Percentiles rank a stretch among this genome's conserved stretches.
These are phyloP conservation scores for Penicillium chermesinum DNA, from an alignment of 495 filamentous ascomycete genomes.

Conservation along the genomic window DNA sequence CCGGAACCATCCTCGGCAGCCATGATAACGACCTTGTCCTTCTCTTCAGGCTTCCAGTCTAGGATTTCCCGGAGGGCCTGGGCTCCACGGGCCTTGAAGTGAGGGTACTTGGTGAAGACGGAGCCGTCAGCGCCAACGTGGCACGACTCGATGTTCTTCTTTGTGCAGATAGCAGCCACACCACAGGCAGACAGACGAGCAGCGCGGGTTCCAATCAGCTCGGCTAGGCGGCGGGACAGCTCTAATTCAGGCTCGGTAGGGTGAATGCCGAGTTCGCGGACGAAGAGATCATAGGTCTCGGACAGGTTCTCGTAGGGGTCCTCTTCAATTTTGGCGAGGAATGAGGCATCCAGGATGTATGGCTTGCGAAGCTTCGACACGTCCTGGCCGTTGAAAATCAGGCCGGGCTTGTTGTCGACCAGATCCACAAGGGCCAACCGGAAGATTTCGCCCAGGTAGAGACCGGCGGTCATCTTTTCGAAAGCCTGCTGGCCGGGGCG, in stretches of 20 bases:
- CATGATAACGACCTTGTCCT: slow-evolving; percentile 79
- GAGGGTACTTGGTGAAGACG: slow-evolving; percentile 97
- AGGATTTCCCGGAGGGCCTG: slow-evolving; percentile 88
- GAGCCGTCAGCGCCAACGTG: slow-evolving; percentile 95
- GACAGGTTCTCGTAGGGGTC: slow-evolving; percentile 92
- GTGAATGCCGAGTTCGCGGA: slow-evolving; percentile 62
- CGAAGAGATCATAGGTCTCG: slow-evolving; percentile 77
- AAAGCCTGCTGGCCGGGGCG: slow-evolving; percentile 94
- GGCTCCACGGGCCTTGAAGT: slow-evolving; percentile 90
- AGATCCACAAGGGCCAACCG: slow-evolving; percentile 84
- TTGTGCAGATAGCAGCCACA: slow-evolving; percentile 90
- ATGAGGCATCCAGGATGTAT: slow-evolving; percentile 85
- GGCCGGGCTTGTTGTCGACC: slow-evolving; percentile 65
- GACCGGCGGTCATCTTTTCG: slow-evolving; percentile 96
- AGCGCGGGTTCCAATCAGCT: slow-evolving; percentile 90
- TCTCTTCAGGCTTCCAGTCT: slow-evolving; percentile 74
- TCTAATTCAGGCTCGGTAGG: slow-evolving; percentile 72
- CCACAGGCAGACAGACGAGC: slow-evolving; percentile 91
- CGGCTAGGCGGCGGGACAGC: slow-evolving; percentile 78
- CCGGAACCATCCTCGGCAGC: slow-evolving; percentile 91
- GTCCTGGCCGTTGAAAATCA: slow-evolving; percentile 81
- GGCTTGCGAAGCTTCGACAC: slow-evolving; percentile 70
- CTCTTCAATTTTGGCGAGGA: slow-evolving; percentile 92
- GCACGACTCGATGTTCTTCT: slow-evolving; percentile 82
- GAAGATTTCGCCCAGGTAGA: slow-evolving; percentile 95